Evolutionary conservation across 139 green algal species (phyloP), one percentile per base, ranked within the genome.

Genomic region (Chlorella sp.): DNA sequence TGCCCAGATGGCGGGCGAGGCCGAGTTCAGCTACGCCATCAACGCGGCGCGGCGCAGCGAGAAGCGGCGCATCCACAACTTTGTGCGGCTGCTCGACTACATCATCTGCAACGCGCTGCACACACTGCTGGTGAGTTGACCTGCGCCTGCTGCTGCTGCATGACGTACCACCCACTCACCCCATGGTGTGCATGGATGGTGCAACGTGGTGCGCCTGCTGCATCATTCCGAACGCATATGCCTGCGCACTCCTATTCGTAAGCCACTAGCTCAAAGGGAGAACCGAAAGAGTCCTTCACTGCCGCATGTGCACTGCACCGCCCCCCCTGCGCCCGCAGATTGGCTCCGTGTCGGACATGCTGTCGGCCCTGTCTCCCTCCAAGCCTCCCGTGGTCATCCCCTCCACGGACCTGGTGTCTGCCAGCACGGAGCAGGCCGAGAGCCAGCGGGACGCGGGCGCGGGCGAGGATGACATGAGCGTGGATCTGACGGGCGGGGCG

Each of bases 41-140:
- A 80, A 77, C 31, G 90, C 90, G 0, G 90, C 89, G 0, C 72
- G 75, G 10, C 77, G 90, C 31, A 85, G 69, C n/a, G 81, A 90
- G 66, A 86, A 91, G 77, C 76, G 90, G 17, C 76, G 84, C 1
- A 74, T 95, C 10, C 55, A 83, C 31, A 81, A 69, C 50, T 93
- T 88, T 69, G 83, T 95, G 14, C 74, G 81, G n/a, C 79, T 94
- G 82, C 68, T 82, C 34, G 90, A 95, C 71, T 92, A 90, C 76
- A 88, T 92, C 68, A 69, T 93, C 14, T 88, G 82, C 51, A 85
- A 88, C 42, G 74, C 82, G 2, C 75, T 93, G 31, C 83, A 90
- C 71, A 73, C 72, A 23, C 31, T 91, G 36, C 71, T 91, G 67
- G 22, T 77, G 29, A 62, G 67, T n/a, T n/a, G n/a, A n/a, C n/a